phyloP scores from a whole-genome alignment of 345 rosid genomes.

The Crucihimalaya himalaica region DNA sequence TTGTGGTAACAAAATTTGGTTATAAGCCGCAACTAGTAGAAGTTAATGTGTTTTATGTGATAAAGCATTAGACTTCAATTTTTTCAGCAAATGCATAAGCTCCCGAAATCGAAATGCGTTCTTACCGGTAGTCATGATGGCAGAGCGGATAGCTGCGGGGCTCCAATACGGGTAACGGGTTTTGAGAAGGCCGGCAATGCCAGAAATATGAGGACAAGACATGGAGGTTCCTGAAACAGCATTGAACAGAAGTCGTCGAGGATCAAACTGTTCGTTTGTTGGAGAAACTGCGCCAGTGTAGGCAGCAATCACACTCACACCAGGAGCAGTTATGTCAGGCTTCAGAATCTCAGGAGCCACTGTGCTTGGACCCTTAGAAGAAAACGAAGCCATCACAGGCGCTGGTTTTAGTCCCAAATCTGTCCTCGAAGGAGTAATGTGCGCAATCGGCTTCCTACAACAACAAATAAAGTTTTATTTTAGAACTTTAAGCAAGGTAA shows the following conservation, averaged over 20 bases:
- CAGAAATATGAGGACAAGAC: constrained; percentile 91
- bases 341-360: constrained; percentile 67
- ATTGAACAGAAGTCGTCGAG: constrained; percentile 56
- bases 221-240: constrained; percentile 76
- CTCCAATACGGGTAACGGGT: constrained; percentile 75
- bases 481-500: neutral
- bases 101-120: neutral
- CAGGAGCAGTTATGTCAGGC: constrained; percentile 92
- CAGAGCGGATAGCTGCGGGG: constrained; percentile 82
- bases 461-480: neutral
- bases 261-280: constrained; percentile 50
- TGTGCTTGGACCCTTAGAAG: constrained; percentile 73
- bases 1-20: constrained; percentile 4
- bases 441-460: constrained; percentile 59
- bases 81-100: neutral
- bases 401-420: constrained; percentile 54
- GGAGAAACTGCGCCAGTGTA: constrained; percentile 61
- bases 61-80: neutral
- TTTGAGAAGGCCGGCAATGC: constrained; percentile 74
- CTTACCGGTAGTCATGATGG: constrained; percentile 76
- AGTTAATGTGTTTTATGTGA: neutral
- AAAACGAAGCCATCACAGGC: constrained; percentile 77
- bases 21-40: neutral
- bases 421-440: constrained; percentile 49
- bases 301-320: constrained; percentile 79